phyloP scores from a whole-genome alignment of 169 alveolate genomes.

The Plasmodium yoelii region DNA sequence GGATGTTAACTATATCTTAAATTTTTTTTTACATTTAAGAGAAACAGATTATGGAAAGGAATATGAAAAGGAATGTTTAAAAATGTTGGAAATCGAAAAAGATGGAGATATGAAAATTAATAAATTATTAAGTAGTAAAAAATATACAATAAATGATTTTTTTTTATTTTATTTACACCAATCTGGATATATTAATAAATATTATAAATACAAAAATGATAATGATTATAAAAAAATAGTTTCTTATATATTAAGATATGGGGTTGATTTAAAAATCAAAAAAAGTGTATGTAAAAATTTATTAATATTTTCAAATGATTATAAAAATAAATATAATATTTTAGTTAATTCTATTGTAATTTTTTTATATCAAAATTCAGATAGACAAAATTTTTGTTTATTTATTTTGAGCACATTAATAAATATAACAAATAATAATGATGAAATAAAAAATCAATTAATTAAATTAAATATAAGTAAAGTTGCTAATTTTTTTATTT shows the following conservation, averaged over 20 bases:
- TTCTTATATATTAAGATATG: conserved; percentile 38
- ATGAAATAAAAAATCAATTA: conserved; percentile 12
- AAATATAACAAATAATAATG: conserved; percentile 51
- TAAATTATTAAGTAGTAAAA: neutral
- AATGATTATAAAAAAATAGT: conserved; percentile 40
- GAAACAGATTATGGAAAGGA: conserved; percentile 20
- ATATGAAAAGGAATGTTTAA: conserved; percentile 26
- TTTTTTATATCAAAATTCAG: conserved; percentile 8
- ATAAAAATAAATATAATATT: conserved; percentile 38
- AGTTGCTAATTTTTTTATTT: conserved; percentile 20
- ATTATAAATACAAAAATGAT: conserved; percentile 19
- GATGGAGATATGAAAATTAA: conserved; percentile 1
- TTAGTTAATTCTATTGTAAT: conserved; percentile 26
- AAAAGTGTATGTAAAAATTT: conserved; percentile 44
- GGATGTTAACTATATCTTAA: conserved; percentile 14
- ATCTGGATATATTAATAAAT: conserved; percentile 44
- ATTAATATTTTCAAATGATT: conserved; percentile 47
- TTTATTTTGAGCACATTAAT: conserved; percentile 45
- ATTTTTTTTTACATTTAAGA: conserved; percentile 49
- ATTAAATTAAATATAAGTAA: conserved; percentile 19
- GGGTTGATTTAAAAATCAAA: conserved; percentile 44
- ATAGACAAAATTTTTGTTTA: conserved; percentile 25
- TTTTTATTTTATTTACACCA: conserved; percentile 53
- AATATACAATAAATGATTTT: conserved; percentile 44
- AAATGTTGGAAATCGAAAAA: conserved; percentile 12